These are phyloP conservation scores for Coemansia sp. DNA, from an alignment of 192 early-diverging fungal genomes.

Conservation along the genomic window DNA sequence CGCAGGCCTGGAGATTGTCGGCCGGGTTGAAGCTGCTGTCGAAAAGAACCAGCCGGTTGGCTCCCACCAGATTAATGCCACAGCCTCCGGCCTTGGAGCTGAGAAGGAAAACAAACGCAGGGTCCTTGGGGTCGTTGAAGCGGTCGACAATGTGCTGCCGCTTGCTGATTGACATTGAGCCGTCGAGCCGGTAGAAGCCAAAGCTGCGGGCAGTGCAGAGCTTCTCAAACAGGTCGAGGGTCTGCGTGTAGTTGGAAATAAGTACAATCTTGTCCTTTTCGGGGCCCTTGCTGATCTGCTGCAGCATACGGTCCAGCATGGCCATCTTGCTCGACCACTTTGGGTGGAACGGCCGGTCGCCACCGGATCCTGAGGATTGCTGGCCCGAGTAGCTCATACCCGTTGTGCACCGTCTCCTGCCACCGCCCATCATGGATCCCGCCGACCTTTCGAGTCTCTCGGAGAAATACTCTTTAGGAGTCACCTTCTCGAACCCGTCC, in stretches of 20 bases:
- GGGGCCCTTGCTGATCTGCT: slow-evolving; percentile 64
- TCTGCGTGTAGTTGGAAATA: slow-evolving; percentile 99
- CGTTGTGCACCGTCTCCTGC: slow-evolving; percentile 7
- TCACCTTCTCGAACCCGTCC: slow-evolving; percentile 56
- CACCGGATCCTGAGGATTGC: neutral
- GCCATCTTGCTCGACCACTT: slow-evolving; percentile 91
- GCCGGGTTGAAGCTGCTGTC: slow-evolving; percentile 92
- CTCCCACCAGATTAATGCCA: slow-evolving; percentile 97
- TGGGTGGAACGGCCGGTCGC: slow-evolving; percentile 47
- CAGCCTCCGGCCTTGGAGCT: slow-evolving; percentile 99
- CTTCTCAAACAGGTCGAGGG: slow-evolving; percentile 90
- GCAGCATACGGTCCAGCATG: slow-evolving; percentile 73
- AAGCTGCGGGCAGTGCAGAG: slow-evolving; percentile 73
- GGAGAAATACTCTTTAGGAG: slow-evolving; percentile 55
- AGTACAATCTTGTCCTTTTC: slow-evolving; percentile 92
- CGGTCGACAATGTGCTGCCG: slow-evolving; percentile 92
- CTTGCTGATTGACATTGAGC: slow-evolving; percentile 87
- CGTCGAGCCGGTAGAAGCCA: slow-evolving; percentile 83
- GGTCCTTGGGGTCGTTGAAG: slow-evolving; percentile 88
- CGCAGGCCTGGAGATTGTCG: slow-evolving; percentile 90
- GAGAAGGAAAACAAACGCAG: slow-evolving; percentile 91
- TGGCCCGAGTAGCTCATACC: slow-evolving; percentile 3
- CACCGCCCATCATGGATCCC: neutral
- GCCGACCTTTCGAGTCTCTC: slow-evolving; percentile 10
- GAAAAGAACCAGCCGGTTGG: slow-evolving; percentile 94